A percentile compares a stretch with the other conserved stretches of the same genome.
These are phyloP conservation scores for Ichthyophthirius multifiliis DNA, from an alignment of 169 alveolate species.

Conservation along the genomic window DNA sequence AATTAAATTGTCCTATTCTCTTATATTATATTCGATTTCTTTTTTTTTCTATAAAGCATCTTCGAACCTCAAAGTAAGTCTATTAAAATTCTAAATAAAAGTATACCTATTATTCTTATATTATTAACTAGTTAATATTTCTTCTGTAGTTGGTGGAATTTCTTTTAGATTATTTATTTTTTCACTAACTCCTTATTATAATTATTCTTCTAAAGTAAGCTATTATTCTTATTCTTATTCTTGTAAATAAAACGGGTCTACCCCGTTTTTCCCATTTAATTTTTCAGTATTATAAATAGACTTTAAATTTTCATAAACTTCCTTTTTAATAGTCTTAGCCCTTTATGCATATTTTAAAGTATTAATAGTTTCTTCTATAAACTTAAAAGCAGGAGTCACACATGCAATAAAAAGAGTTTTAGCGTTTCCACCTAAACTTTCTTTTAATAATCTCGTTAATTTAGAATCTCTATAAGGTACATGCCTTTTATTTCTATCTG, in stretches of 20 bases:
- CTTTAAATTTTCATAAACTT: slow-evolving; percentile 55
- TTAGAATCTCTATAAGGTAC: slow-evolving; percentile 75
- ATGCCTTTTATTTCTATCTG: slow-evolving; percentile 13
- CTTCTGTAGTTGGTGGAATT: too few relatives aligned
- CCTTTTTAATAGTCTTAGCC: slow-evolving; percentile 77
- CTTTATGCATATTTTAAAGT: slow-evolving; percentile 78
- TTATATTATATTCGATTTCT: not conserved
- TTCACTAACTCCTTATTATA: too few relatives aligned
- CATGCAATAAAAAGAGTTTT: slow-evolving; percentile 78
- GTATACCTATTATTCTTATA: too few relatives aligned
- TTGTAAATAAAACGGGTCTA: too few relatives aligned
- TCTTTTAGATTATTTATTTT: too few relatives aligned
- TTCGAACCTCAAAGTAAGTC: not conserved
- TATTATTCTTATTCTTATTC: too few relatives aligned
- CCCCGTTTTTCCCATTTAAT: too few relatives aligned
- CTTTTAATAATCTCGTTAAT: slow-evolving; percentile 51
- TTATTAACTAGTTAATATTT: too few relatives aligned
- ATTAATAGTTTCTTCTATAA: slow-evolving; percentile 75
- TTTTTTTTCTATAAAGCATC: not conserved
- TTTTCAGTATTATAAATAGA: not conserved
- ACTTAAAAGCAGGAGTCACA: slow-evolving; percentile 57
- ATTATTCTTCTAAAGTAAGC: too few relatives aligned
- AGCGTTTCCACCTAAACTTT: slow-evolving; percentile 79
- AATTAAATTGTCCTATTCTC: not conserved
- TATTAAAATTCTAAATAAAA: not conserved